A percentile compares a stretch with the other conserved stretches of the same genome.
phyloP scores from a whole-genome alignment of 192 early-diverging fungal species.

The Podila horticola region DNA sequence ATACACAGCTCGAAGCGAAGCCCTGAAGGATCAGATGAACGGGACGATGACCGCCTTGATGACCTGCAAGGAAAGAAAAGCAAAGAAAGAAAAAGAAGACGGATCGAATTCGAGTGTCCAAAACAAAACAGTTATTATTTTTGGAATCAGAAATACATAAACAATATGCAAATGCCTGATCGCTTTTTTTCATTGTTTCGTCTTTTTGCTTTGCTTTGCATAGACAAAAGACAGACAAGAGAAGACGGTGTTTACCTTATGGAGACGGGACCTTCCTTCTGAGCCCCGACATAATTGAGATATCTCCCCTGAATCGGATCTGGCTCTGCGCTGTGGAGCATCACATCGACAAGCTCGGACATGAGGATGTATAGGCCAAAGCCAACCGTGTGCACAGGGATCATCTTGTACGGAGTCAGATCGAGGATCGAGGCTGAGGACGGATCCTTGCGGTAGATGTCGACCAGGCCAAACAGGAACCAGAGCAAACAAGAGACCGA shows the following conservation, averaged over 20 bases:
- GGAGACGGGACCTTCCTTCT: conserved; percentile 35
- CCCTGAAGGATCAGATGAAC: conserved; percentile 7
- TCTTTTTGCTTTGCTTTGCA: background rate
- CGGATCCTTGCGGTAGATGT: conserved; percentile 44
- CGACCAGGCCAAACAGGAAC: conserved; percentile 48
- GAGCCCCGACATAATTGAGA: conserved; percentile 38
- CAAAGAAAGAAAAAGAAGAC: background rate
- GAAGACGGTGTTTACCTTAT: conserved; percentile 26
- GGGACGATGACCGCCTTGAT: conserved; percentile 8
- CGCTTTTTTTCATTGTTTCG: too few species aligned
- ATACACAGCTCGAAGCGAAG: conserved; percentile 50
- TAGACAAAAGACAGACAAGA: background rate
- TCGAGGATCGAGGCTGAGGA: conserved; percentile 41
- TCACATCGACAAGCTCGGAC: conserved; percentile 50
- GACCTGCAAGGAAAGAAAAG: conserved; percentile 8
- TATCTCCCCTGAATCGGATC: conserved; percentile 43
- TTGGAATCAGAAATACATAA: background rate
- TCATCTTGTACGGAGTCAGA: conserved; percentile 43
- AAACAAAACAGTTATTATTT: background rate
- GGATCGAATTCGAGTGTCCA: background rate
- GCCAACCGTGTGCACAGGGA: conserved; percentile 49
- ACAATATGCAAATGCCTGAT: too few species aligned
- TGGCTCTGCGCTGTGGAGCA: conserved; percentile 49
- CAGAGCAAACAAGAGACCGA: conserved; percentile 47
- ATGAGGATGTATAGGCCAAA: conserved; percentile 51